Base-by-base conservation (phyloP, 805 yeast genomes). In the Zygosaccharomyces bisporus region DNA sequence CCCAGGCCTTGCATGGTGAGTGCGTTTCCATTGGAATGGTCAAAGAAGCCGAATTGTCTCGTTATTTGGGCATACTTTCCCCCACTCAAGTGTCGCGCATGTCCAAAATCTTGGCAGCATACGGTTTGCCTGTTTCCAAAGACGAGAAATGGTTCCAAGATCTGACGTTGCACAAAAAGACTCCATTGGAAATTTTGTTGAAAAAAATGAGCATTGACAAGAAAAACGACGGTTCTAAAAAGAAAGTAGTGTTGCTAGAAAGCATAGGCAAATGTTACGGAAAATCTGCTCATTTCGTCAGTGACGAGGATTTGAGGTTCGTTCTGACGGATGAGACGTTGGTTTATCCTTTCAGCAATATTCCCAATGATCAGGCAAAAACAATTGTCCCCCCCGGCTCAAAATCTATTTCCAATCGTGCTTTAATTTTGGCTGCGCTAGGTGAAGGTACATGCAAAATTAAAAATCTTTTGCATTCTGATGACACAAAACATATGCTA, bases 21-120 rank as follows among this genome's bases (percentile, higher is more conserved):
- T 93, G 99, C 75, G 99, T 93, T n/a, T 76, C 98, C n/a, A 77
- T 93, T 49, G 99, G 99, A 52, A 85, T 89, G 77, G 82, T 93
- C 25, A 77, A 81, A 58, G 99, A 93, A 67, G 98, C 98, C 4
- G 99, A 93, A 67, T 74, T 93, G 52, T 76, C 96, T n/a, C 79
- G 99, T 60, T 88, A 87, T 65, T 72, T 86, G 58, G 97, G 97
- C 18, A 77, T 87, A 42, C 71, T 93, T 52, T 79, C 95, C 1
- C 93, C 98, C 3, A 91, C 88, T 2, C 96, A 95, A 2, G 98
- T 93, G 18, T 90, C 97, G 2, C 78, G 99, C 58, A 71, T 93
- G 44, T 69, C 86, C 21, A 86, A 88, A 57, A 85, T 95, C 58
- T 75, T 91, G 46, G 76, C 80, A 34, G 86, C 95, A 21, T 93